Evolutionary conservation across 257 asterid species (phyloP).

Genomic region (Parsonsia alboflavescens): DNA sequence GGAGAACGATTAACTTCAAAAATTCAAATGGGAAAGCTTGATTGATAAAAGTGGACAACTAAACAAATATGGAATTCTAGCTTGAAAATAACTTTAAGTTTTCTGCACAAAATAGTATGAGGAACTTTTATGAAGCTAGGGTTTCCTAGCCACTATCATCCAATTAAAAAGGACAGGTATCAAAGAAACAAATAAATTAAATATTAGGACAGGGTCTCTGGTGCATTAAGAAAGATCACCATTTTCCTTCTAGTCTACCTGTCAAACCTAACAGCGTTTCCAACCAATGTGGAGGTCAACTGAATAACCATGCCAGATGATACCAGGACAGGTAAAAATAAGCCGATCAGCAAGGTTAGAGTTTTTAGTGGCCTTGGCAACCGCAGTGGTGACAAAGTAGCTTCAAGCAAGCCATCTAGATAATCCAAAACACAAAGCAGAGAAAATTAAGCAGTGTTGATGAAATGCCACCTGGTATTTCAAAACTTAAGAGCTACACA

Average conservation of each 20-base stretch:
- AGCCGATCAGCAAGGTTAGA: conserved; percentile 66
- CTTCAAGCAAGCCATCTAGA: conserved; percentile 95
- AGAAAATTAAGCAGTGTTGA: conserved; percentile 8
- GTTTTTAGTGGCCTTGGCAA: conserved; percentile 88
- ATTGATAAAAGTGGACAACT: background rate
- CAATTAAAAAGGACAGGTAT: background rate
- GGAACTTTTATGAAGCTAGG: background rate
- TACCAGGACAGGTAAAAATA: conserved; percentile 58
- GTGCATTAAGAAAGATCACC: background rate
- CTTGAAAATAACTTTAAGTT: background rate
- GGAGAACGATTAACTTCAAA: background rate
- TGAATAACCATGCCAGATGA: conserved; percentile 78
- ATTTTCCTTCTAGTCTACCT: conserved; percentile 38
- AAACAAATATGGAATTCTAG: background rate
- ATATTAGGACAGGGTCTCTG: background rate
- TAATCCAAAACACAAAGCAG: conserved; percentile 32
- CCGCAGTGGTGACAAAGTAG: conserved; percentile 85
- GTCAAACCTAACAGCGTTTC: conserved; percentile 60
- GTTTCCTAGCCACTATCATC: background rate
- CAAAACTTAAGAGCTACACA: conserved; percentile 9
- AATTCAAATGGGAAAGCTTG: background rate
- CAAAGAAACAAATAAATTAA: conserved; percentile 1
- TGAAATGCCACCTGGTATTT: conserved; percentile 5
- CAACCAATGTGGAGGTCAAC: conserved; percentile 56
- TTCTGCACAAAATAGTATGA: background rate